Base-by-base conservation (phyloP, 1,284 basidiomycete genomes). In the Hortiboletus rubellus region DNA sequence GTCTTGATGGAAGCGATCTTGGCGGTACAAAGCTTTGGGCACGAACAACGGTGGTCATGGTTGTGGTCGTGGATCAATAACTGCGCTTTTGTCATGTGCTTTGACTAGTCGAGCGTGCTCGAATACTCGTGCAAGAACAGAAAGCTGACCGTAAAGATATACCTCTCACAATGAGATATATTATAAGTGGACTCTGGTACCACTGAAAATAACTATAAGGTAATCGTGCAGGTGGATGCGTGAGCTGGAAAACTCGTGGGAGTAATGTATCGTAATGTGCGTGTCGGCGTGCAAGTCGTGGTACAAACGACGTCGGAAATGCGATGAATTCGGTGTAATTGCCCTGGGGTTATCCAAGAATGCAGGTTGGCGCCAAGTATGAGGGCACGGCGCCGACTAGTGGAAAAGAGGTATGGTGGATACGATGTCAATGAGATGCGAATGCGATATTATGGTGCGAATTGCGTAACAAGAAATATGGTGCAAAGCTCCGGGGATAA, bases 331-430 rank as follows among this genome's bases (percentile, higher is more conserved):
- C 48, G 54, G 18, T 36, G 30, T 36, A 48, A 51, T 47, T 53
- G 48, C 46, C 47, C 30, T 34, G 31, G 22, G 42, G 37, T 52
- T 64, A 69, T 66, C 57, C 66, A 66, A 68, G 61, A 65, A 50
- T 61, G 57, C 50, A 64, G 30, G 52, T 47, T 52, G 27, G 51
- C 43, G 47, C 48, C 46, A 38, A 50, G 49, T 40, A 43, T 47
- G 59, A 53, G 17, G 48, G 33, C 7, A 42, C 41, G 33, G 40
- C 45, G 54, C 47, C 38, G 43, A 45, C 52, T 40, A 50, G 57
- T 69, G 66, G 51, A 54, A 46, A 34, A 40, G 56, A 57, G 66
- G 61, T 65, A 66, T 68, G 46, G 42, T 66, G 47, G 53, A 50
- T 59, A 55, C 24, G 52, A 33, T 58, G 65, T 50, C 46, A 42